Conservation (phyloP, 441 rosid genomes). For the Melastoma candidum region DNA sequence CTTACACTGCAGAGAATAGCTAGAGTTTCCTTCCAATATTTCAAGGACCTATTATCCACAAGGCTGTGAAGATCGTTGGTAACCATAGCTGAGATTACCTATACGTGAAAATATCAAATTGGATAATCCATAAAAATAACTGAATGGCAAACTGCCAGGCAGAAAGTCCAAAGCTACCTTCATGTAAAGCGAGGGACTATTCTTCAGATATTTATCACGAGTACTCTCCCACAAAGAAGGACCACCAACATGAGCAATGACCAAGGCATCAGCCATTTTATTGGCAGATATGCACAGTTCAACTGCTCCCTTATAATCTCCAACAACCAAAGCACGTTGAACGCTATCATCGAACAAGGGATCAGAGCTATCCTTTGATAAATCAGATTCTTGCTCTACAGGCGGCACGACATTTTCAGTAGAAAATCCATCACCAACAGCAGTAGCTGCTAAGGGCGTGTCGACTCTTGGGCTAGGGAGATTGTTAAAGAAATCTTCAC, state of each 20-base stretch:
- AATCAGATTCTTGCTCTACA: conserved; percentile 38
- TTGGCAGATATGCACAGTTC: conserved; percentile 73
- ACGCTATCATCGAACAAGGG: conserved; percentile 76
- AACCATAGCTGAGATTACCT: conserved; percentile 97
- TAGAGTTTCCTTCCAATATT: conserved; percentile 96
- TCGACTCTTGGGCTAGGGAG: conserved; percentile 93
- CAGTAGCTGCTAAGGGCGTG: conserved; percentile 50
- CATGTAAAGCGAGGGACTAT: conserved; percentile 64
- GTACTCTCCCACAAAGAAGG: conserved; percentile 85
- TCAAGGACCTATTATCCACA: conserved; percentile 66
- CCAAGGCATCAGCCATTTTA: conserved; percentile 95
- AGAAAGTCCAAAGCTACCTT: conserved; percentile 39
- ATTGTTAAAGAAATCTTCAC: conserved; percentile 95
- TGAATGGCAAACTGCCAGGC: too few relatives aligned
- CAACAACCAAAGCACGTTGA: conserved; percentile 91
- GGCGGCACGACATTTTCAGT: conserved; percentile 34
- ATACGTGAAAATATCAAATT: conserved; percentile 22
- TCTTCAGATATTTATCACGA: conserved; percentile 74
- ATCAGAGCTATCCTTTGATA: conserved; percentile 54
- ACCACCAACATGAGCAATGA: conserved; percentile 97
- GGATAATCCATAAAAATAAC: too few relatives aligned
- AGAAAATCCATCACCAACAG: conserved; percentile 31
- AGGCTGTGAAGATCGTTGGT: conserved; percentile 79
- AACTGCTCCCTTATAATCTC: conserved; percentile 95
- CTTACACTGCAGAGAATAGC: conserved; percentile 94